phyloP scores from a whole-genome alignment of 2,329 filamentous ascomycete species.

The Xylaria digitata region DNA sequence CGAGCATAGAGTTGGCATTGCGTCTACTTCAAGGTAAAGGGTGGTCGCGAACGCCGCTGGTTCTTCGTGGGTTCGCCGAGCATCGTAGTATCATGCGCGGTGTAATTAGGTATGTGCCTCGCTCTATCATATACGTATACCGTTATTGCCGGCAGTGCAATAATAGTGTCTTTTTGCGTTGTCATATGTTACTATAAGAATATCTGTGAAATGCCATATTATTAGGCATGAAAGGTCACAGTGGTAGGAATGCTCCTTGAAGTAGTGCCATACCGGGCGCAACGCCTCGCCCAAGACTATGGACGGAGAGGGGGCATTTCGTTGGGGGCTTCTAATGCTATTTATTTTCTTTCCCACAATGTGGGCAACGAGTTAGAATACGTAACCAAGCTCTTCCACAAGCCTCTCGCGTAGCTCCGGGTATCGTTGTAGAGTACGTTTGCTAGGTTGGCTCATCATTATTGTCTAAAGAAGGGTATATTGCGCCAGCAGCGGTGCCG shows the following conservation, averaged over 20 bases:
- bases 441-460: too few relatives aligned
- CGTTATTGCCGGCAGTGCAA: too few relatives aligned
- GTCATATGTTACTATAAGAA: slow-evolving; percentile 41
- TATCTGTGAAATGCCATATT: slow-evolving; percentile 53
- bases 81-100: slow-evolving; percentile 48
- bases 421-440: too few relatives aligned
- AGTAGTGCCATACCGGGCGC: slow-evolving; percentile 52
- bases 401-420: too few relatives aligned
- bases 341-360: too few relatives aligned
- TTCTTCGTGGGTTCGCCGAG: slow-evolving; percentile 54
- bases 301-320: too few relatives aligned
- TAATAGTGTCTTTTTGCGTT: too few relatives aligned
- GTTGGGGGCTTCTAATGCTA: too few relatives aligned
- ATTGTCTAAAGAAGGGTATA: too few relatives aligned
- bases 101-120: slow-evolving; percentile 52
- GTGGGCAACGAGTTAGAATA: too few relatives aligned
- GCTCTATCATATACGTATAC: slow-evolving; percentile 32
- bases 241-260: slow-evolving; percentile 52
- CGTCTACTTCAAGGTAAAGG: slow-evolving; percentile 45
- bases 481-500: too few relatives aligned
- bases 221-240: slow-evolving; percentile 52
- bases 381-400: too few relatives aligned
- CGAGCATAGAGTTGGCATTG: slow-evolving; percentile 49
- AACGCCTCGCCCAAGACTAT: slow-evolving; percentile 53
- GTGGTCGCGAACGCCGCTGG: slow-evolving; percentile 54